Conservation (phyloP, 495 filamentous ascomycete genomes). For the Aspergillus avenaceus region DNA sequence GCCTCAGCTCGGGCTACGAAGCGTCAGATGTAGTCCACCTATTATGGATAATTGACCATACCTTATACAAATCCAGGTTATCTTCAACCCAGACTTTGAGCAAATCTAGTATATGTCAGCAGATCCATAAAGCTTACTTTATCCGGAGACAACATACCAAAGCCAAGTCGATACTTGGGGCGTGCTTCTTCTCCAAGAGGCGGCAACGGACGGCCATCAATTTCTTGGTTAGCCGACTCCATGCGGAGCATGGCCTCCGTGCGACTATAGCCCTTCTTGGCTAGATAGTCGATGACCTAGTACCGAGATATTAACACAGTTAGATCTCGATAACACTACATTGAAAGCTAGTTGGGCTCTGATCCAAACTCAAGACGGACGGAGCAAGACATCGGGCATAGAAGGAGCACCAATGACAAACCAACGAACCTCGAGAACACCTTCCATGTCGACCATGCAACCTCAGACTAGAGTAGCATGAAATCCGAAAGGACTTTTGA, state of each 20-base stretch:
- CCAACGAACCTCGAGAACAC: no score
- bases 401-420: no score
- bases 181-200: conserved; percentile 63
- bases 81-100: conserved; percentile 81
- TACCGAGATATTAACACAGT: neutral
- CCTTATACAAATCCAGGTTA: conserved; percentile 90
- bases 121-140: neutral
- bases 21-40: conserved; percentile 22
- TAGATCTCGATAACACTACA: no score
- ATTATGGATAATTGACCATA: conserved; percentile 21
- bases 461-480: no score
- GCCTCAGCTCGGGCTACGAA: conserved; percentile 72
- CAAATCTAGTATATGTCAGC: conserved; percentile 39
- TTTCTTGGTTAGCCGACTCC: conserved; percentile 78
- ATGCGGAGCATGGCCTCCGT: conserved; percentile 91
- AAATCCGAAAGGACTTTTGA: no score
- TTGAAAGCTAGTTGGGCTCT: no score
- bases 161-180: conserved; percentile 71
- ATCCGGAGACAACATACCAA: conserved; percentile 40
- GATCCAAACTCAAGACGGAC: no score
- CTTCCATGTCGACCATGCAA: no score
- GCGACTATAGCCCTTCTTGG: conserved; percentile 90
- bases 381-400: no score
- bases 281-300: conserved; percentile 92
- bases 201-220: conserved; percentile 68